Evolutionary conservation across 164 flowering plant species (phyloP).

Genomic region (grape (Vitis vinifera)): ASM3070453v1 NC_081818.1:29521001-29521500

Average conservation of each 20-base stretch:
- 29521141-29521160: background rate
- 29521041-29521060: too few relatives aligned
- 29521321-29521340: conserved; percentile 77
- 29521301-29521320: conserved; percentile 61
- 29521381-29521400: conserved; percentile 70
- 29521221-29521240: conserved; percentile 44
- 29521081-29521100: too few relatives aligned
- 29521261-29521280: conserved; percentile 54
- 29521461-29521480: conserved; percentile 88
- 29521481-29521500: conserved; percentile 77
- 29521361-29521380: conserved; percentile 78
- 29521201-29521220: background rate
- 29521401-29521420: conserved; percentile 68
- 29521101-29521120: background rate
- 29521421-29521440: conserved; percentile 90
- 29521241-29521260: conserved; percentile 58
- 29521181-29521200: background rate
- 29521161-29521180: background rate
- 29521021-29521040: too few relatives aligned
- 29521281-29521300: conserved; percentile 39
- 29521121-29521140: background rate
- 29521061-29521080: too few relatives aligned
- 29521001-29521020: too few relatives aligned
- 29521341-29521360: conserved; percentile 75
- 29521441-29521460: conserved; percentile 88